phyloP scores from a whole-genome alignment of 1,284 basidiomycete species.

The Leccinum insolens region DNA sequence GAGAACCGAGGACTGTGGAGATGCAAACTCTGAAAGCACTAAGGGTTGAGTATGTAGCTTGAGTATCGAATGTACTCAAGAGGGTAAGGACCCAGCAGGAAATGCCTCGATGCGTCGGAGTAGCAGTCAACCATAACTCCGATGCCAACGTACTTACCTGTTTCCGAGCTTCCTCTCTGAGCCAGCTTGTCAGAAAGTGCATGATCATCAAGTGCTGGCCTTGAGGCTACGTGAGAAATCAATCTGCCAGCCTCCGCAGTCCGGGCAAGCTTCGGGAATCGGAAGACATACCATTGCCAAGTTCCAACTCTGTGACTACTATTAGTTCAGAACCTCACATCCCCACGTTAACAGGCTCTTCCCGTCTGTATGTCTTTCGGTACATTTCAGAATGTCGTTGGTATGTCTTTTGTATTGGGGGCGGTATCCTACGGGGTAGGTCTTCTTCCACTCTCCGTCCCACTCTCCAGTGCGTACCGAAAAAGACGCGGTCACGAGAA shows the following conservation, averaged over 20 bases:
- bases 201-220: background rate
- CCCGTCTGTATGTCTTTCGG: constrained; percentile 24
- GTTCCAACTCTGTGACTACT: no score
- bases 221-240: background rate
- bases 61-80: constrained; percentile 8
- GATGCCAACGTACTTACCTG: background rate
- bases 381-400: constrained; percentile 44
- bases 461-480: constrained; percentile 68
- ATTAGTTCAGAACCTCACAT: background rate
- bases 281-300: background rate
- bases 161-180: background rate
- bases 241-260: background rate
- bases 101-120: constrained; percentile 8
- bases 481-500: background rate
- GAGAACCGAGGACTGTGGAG: constrained; percentile 13
- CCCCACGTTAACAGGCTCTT: background rate
- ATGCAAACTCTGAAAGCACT: constrained; percentile 6
- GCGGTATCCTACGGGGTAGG: constrained; percentile 74
- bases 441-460: constrained; percentile 72
- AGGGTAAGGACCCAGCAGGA: constrained; percentile 3
- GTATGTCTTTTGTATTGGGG: constrained; percentile 73
- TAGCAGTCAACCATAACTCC: background rate
- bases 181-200: background rate
- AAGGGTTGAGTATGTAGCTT: constrained; percentile 7
- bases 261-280: background rate